phyloP scores from a whole-genome alignment of 768 basidiomycete species.

The Gymnopilus dilepis region DNA sequence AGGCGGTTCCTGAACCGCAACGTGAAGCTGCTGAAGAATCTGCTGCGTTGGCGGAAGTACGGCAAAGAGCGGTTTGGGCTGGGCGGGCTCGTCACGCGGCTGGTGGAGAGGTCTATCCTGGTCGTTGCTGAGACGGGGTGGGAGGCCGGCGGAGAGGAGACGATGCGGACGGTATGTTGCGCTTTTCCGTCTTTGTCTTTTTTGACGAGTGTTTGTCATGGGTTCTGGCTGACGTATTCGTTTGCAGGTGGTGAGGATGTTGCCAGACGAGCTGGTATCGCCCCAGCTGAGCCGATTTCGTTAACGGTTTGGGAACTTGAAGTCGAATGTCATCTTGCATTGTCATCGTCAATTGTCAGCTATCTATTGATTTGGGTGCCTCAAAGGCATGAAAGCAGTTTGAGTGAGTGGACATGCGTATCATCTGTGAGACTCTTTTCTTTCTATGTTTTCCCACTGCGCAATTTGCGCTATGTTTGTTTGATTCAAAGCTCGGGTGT shows the following conservation, averaged over 20 bases:
- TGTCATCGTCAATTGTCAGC: neutral
- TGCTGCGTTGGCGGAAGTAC: constrained; percentile 80
- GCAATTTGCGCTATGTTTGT: neutral
- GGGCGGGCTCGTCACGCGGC: constrained; percentile 55
- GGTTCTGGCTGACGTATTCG: constrained; percentile 16
- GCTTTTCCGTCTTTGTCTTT: constrained; percentile 12
- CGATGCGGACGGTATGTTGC: constrained; percentile 58
- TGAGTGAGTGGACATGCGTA: neutral
- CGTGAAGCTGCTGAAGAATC: constrained; percentile 74
- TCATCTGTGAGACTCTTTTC: constrained; percentile 8
- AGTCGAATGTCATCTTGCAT: neutral
- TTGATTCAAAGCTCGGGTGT: constrained; percentile 15
- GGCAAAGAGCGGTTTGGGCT: constrained; percentile 63
- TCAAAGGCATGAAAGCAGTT: neutral
- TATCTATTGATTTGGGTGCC: neutral
- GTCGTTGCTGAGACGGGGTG: constrained; percentile 77
- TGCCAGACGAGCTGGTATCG: constrained; percentile 42
- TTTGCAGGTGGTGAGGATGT: constrained; percentile 39
- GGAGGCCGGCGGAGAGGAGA: constrained; percentile 84
- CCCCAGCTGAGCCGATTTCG: constrained; percentile 24
- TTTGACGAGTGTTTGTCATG: constrained; percentile 7
- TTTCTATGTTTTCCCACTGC: constrained; percentile 6
- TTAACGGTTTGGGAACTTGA: too few relatives aligned
- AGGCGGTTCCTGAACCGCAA: constrained; percentile 68
- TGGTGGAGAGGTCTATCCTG: constrained; percentile 65